Conservation (phyloP, 2,329 filamentous ascomycete genomes). For the Lecanoromycetidae sp. region DNA sequence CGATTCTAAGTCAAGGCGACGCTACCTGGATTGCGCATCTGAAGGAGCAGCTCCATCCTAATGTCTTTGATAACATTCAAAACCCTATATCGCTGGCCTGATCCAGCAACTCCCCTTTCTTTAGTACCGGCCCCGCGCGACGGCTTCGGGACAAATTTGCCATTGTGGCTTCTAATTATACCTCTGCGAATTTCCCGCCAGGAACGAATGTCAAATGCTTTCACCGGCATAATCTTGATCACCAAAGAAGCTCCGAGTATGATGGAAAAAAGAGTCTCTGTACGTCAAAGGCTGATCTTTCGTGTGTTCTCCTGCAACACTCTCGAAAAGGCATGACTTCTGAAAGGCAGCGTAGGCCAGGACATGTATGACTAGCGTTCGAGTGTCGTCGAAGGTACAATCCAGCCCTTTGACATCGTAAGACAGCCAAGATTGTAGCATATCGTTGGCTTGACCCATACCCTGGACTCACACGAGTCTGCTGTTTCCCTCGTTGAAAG, state of each 20-base stretch:
- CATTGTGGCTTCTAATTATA: too few relatives aligned
- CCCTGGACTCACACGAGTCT: slow-evolving; percentile 24
- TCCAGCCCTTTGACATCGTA: not conserved
- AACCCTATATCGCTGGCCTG: too few relatives aligned
- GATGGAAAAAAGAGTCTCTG: not conserved
- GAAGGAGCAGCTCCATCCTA: too few relatives aligned
- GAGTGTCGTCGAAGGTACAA: slow-evolving; percentile 18
- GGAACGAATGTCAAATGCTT: not conserved
- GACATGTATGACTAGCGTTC: slow-evolving; percentile 24
- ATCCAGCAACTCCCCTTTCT: too few relatives aligned
- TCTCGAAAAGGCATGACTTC: slow-evolving; percentile 20
- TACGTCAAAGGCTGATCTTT: not conserved
- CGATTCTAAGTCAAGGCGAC: too few relatives aligned
- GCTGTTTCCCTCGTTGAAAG: slow-evolving; percentile 24
- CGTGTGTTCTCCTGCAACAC: not conserved
- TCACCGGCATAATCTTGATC: not conserved
- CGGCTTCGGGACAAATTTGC: too few relatives aligned
- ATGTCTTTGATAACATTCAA: too few relatives aligned
- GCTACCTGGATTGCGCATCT: too few relatives aligned
- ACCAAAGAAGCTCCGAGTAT: not conserved
- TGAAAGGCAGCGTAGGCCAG: slow-evolving; percentile 22
- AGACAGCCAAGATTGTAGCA: slow-evolving; percentile 12
- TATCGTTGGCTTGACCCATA: slow-evolving; percentile 19
- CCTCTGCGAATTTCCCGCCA: too few relatives aligned
- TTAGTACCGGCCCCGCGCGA: too few relatives aligned